phyloP scores from a whole-genome alignment of 1,284 basidiomycete species.

The Cryptococcus wingfieldii region DNA sequence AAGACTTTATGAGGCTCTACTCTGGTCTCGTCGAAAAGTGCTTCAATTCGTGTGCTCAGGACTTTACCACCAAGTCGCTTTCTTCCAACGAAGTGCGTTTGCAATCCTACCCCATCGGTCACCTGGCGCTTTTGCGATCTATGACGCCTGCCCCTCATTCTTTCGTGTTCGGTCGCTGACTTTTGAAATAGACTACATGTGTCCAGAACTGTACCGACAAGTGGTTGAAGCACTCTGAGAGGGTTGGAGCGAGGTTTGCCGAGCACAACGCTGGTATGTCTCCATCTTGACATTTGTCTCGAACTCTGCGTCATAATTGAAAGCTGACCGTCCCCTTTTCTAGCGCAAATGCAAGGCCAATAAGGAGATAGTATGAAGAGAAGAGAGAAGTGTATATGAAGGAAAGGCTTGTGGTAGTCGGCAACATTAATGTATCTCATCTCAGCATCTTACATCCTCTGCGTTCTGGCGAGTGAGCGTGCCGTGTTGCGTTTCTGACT shows the following conservation, averaged over 20 bases:
- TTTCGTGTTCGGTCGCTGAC: too few species aligned
- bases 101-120: neutral
- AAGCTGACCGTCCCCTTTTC: neutral
- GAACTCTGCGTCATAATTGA: neutral
- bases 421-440: constrained; percentile 4
- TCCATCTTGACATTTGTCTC: too few species aligned
- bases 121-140: too few species aligned
- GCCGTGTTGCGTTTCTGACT: too few species aligned
- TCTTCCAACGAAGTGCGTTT: constrained; percentile 83
- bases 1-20: constrained; percentile 95
- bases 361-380: neutral
- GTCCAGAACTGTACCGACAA: constrained; percentile 73
- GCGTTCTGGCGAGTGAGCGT: too few species aligned
- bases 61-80: constrained; percentile 92
- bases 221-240: constrained; percentile 94
- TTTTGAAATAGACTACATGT: constrained; percentile 52
- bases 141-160: too few species aligned
- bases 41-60: constrained; percentile 91
- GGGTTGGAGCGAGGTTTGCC: constrained; percentile 86
- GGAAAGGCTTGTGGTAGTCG: neutral
- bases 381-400: too few species aligned
- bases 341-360: constrained; percentile 12
- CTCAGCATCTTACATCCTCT: neutral
- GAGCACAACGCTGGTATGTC: constrained; percentile 79
- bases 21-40: constrained; percentile 94